Evolutionary conservation across 2,329 filamentous ascomycete species (phyloP), one percentile per base, ranked within the genome.

Genomic region (Colletotrichum salicis): DNA sequence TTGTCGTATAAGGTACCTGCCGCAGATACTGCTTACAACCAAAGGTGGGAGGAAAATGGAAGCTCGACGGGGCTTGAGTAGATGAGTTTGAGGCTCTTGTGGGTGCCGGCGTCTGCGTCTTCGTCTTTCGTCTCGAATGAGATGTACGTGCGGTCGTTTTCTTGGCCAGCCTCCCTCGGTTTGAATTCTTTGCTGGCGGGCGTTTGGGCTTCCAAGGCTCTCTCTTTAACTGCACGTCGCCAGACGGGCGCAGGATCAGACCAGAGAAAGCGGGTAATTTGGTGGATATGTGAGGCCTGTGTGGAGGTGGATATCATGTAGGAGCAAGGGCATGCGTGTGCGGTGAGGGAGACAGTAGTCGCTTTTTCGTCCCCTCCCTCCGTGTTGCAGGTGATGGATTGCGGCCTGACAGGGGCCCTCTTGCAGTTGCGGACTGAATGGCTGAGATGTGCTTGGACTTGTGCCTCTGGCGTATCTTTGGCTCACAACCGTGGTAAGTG

Each of bases 311-410:
- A 61, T 56, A 56, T 67, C 24, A 29, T 41, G 35, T 48, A 33
- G 15, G 54, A 45, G 24, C 37, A 57, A 55, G 58, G 35, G 48
- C 35, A 48, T 62, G 57, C 5, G 35, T 52, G 55, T 60, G 67
- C 67, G 67, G 67, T 64, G 48, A 66, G 45, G 54, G 55, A 35
- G 33, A 22, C 35, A 59, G 59, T 52, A 27, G 37, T 37, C 58
- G 41, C 33, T 29, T n/a, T n/a, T 24, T 56, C 33, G 31, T 63
- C 27, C 58, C 62, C 24, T 63, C 64, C 41, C 41, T 48, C 37
- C 37, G 64, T 55, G 48, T 60, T 61, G 56, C 29, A 31, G 41
- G 64, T 64, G 52, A 62, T 41, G 64, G 57, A 55, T 24, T 33
- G 12, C 27, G 51, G 37, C 58, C 1, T 29, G 11, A 29, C 48